phyloP scores from a whole-genome alignment of 345 rosid species.

The Populus davidiana region DNA sequence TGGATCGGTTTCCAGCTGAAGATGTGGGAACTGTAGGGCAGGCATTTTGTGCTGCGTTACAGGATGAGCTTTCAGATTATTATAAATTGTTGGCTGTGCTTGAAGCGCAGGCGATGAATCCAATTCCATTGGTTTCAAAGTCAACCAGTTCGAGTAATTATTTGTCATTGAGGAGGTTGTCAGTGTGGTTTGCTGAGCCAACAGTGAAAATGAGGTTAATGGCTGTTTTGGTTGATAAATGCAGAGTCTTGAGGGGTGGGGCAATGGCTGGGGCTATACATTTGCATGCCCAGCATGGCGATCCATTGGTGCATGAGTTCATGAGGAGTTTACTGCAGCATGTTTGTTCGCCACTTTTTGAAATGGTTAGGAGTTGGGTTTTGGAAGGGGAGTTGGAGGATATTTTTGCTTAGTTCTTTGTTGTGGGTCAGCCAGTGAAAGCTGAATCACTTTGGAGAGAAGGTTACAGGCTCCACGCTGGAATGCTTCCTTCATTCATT shows the following conservation, averaged over 20 bases:
- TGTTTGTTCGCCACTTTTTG: conserved; percentile 92
- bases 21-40: conserved; percentile 91
- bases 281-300: conserved; percentile 94
- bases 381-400: conserved; percentile 98
- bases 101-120: conserved; percentile 86
- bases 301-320: conserved; percentile 81
- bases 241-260: conserved; percentile 86
- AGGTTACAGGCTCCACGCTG: conserved; percentile 82
- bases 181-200: conserved; percentile 92
- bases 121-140: conserved; percentile 83
- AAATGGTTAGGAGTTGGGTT: conserved; percentile 99
- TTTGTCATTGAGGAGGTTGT: conserved; percentile 79
- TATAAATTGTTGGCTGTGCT: conserved; percentile 89
- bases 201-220: conserved; percentile 94
- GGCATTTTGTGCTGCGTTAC: conserved; percentile 95
- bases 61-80: conserved; percentile 79
- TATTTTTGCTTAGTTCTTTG: conserved; percentile 81
- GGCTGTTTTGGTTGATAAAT: conserved; percentile 95
- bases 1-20: conserved; percentile 77
- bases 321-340: conserved; percentile 77
- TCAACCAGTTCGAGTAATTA: conserved; percentile 60
- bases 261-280: conserved; percentile 98
- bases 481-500: conserved; percentile 90
- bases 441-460: conserved; percentile 97
- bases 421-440: conserved; percentile 88